Base-by-base conservation (phyloP, 192 early-diverging fungal genomes). In the Tieghemiomyces parasiticus region DNA sequence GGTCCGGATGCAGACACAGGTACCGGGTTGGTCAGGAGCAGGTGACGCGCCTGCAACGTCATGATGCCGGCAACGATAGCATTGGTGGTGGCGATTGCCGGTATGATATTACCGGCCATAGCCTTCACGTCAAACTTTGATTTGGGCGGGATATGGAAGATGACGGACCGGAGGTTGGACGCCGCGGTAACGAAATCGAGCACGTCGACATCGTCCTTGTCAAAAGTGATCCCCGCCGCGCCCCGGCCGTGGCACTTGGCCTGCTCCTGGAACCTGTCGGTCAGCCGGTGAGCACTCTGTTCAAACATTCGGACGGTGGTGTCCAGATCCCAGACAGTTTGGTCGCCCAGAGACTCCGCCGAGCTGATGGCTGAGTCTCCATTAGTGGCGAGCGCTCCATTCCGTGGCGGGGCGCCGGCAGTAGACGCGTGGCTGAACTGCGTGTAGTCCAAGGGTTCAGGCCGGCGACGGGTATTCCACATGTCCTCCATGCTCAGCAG, bases 71-170 rank as follows among this genome's bases (percentile, higher is more conserved):
- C 90, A 60, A 97, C 79, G 29, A 95, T 87, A 8, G 94, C 96
- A 60, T 99, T 99, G 16, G 96, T 95, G 0, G 96, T 97, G 38
- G 96, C 93, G 59, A 99, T 91, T 29, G 93, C 93, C 0, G 95
- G 93, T 59, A 97, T 97, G 60, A 99, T 97, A 63, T 94, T 95
- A 51, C 95, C 95, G 6, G 97, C 97, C 90, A 97, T 97, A 32
- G 92, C 91, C 89, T 99, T 99, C 24, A 88, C 80, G 31, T 85
- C 76, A 67, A 97, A 99, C 34, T 83, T 70, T 45, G 85, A 89
- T 58, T 87, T 85, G 53, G 71, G 65, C 33, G 78, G 75, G 61
- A 99, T 93, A 32, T 74, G 80, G 72, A 90, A 99, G 4, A 89
- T 77, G 54, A 73, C 64, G 0, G 91, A 82, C 28, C 96, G 81